Conservation (phyloP, 1,284 basidiomycete genomes). For the Papiliotrema terrestris region DNA sequence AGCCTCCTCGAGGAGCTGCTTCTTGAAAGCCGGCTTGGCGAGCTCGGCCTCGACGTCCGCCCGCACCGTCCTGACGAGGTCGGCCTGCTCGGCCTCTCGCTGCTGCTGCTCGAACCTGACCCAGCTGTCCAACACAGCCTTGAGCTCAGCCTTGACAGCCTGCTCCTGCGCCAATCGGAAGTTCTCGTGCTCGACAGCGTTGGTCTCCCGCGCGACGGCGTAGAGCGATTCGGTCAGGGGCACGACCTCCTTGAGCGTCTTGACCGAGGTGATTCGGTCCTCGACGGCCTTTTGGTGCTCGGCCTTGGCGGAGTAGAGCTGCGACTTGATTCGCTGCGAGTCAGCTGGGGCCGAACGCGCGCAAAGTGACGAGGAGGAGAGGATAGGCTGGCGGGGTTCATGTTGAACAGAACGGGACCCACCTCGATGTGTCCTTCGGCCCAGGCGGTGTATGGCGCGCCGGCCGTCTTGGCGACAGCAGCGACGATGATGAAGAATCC, state of each 20-base stretch:
- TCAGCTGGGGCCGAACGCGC: not conserved
- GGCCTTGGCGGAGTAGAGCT: constrained; percentile 77
- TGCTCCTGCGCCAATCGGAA: constrained; percentile 90
- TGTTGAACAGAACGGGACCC: constrained; percentile 10
- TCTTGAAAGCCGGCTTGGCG: constrained; percentile 88
- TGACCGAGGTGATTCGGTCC: constrained; percentile 85
- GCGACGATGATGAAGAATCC: constrained; percentile 85
- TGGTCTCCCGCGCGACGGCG: constrained; percentile 93
- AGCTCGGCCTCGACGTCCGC: constrained; percentile 78
- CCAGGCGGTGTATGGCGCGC: constrained; percentile 90
- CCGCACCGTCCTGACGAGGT: constrained; percentile 82
- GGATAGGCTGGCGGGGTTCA: too few relatives aligned
- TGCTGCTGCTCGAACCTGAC: constrained; percentile 94
- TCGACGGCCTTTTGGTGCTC: constrained; percentile 93
- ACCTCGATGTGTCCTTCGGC: constrained; percentile 76
- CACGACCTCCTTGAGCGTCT: constrained; percentile 91
- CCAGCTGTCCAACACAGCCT: constrained; percentile 95
- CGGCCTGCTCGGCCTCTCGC: constrained; percentile 92
- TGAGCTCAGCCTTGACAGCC: constrained; percentile 81
- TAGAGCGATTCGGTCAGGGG: constrained; percentile 86
- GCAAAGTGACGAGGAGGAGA: not conserved
- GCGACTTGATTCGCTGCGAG: constrained; percentile 63
- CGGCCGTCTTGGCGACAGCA: constrained; percentile 73
- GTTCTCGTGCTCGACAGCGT: constrained; percentile 80
- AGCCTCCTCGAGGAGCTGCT: constrained; percentile 80